Evolutionary conservation across 805 yeast species (phyloP), one percentile per base, ranked within the genome.

Genomic region (Teunomyces barrocoloradensis): DNA sequence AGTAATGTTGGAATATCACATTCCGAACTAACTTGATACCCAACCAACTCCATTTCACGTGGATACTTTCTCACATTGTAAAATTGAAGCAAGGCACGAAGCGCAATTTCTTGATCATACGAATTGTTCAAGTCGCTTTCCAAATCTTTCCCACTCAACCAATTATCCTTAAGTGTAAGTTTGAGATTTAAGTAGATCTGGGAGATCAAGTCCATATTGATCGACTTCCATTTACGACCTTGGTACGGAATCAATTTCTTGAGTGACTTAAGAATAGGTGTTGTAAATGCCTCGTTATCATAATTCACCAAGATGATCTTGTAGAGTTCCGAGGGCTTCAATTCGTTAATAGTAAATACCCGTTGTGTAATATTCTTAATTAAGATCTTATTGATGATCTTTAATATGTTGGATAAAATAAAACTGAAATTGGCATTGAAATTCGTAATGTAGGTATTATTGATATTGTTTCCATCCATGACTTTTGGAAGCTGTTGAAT

Each of bases 191-290:
- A 63, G 58, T 87, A 92, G 2, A 92, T 90, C 50, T 88, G 84
- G 0, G 97, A 89, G 4, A 92, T 87, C 40, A 94, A 73, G 54
- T 91, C 97, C 97, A 94, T 92, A 61, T 92, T 94, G 52, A 83
- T 80, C 11, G 90, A 80, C 56, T 90, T 84, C 99, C 99, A 92
- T 64, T 91, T 90, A 50, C 94, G 82, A 15, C 97, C 97, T 58
- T 89, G 91, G 66, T 85, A 89, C 0, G 97, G 96, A 1, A 90
- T 83, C 43, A 90, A 76, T 52, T 87, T 83, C 62, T 88, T 90
- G 50, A 91, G 71, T 1, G 87, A 77, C 58, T 83, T 84, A 56
- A 91, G 69, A 3, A 87, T 81, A 1, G 96, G 91, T 43, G 72
- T 72, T 67, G 87, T 84, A 20, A 89, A 64, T 7, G 77, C 76